Conservation (phyloP, 2,329 filamentous ascomycete species). For the Aspergillus sergii region DNA sequence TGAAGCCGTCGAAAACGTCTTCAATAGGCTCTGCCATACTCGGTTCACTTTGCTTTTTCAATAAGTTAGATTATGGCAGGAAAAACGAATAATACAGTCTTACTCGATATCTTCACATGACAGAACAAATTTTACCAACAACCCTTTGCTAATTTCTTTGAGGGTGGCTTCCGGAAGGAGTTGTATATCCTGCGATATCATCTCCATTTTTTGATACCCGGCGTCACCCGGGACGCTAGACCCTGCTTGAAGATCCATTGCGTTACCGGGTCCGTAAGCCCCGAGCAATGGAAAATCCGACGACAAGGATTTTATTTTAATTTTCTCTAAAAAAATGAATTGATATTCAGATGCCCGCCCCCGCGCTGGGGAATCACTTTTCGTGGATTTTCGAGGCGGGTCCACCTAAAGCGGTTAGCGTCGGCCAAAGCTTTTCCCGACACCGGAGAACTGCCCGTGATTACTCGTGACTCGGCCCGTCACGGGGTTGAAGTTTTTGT, state of each 20-base stretch:
- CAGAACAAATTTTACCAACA: conserved; percentile 36
- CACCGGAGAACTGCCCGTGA: conserved; percentile 5
- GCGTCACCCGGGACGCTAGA: conserved; percentile 15
- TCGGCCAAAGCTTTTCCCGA: conserved; percentile 29
- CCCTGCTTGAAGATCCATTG: conserved; percentile 27
- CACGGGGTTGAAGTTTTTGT: conserved; percentile 47
- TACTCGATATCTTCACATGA: conserved; percentile 37
- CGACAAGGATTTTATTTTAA: background rate
- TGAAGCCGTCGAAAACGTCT: conserved; percentile 43
- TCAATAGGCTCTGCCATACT: conserved; percentile 44
- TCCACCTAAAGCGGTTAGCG: conserved; percentile 27
- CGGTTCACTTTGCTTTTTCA: conserved; percentile 32
- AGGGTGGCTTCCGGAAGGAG: conserved; percentile 38
- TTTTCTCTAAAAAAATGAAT: conserved; percentile 8
- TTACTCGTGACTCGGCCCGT: conserved; percentile 19
- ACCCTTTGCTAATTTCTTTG: conserved; percentile 37
- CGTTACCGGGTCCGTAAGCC: conserved; percentile 19
- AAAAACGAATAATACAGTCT: conserved; percentile 21
- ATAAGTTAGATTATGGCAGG: conserved; percentile 7
- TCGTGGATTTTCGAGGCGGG: conserved; percentile 33
- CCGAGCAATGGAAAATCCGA: conserved; percentile 8
- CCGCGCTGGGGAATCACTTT: conserved; percentile 30
- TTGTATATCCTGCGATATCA: conserved; percentile 38
- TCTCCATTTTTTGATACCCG: conserved; percentile 30
- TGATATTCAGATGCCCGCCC: conserved; percentile 20